phyloP scores from a whole-genome alignment of 2,329 filamentous ascomycete species.

The Coleophoma cylindrospora region DNA sequence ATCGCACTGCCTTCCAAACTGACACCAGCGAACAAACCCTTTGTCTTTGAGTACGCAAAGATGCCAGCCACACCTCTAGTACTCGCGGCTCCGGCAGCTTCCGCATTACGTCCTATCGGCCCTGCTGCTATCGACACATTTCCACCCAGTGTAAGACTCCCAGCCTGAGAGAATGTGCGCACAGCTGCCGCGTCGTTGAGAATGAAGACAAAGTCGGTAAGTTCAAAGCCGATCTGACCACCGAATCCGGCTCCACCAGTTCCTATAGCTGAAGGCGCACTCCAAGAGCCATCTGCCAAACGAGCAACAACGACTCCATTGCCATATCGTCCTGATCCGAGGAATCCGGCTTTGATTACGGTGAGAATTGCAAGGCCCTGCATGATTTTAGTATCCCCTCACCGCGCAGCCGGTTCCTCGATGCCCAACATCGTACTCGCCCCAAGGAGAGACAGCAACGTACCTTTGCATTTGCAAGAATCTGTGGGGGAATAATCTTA shows the following conservation, averaged over 20 bases:
- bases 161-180: slow-evolving; percentile 88
- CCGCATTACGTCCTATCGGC: slow-evolving; percentile 88
- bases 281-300: slow-evolving; percentile 73
- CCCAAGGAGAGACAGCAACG: slow-evolving; percentile 9
- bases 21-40: slow-evolving; percentile 93
- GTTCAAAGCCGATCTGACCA: slow-evolving; percentile 80
- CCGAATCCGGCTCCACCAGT: slow-evolving; percentile 79
- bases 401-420: too few species aligned
- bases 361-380: slow-evolving; percentile 79
- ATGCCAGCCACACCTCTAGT: slow-evolving; percentile 84
- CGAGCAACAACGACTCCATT: slow-evolving; percentile 79
- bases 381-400: too few species aligned
- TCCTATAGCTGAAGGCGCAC: slow-evolving; percentile 74
- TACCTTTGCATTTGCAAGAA: slow-evolving; percentile 90
- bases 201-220: slow-evolving; percentile 97
- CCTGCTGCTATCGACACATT: slow-evolving; percentile 96
- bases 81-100: slow-evolving; percentile 90
- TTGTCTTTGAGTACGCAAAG: slow-evolving; percentile 97
- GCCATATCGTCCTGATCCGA: slow-evolving; percentile 76
- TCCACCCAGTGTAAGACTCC: slow-evolving; percentile 86
- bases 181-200: slow-evolving; percentile 88
- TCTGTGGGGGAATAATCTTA: slow-evolving; percentile 89
- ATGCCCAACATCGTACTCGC: too few species aligned
- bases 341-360: slow-evolving; percentile 81
- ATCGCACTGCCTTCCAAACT: slow-evolving; percentile 90